Conservation (phyloP, 345 rosid genomes). For the Triadica sebifera region DNA sequence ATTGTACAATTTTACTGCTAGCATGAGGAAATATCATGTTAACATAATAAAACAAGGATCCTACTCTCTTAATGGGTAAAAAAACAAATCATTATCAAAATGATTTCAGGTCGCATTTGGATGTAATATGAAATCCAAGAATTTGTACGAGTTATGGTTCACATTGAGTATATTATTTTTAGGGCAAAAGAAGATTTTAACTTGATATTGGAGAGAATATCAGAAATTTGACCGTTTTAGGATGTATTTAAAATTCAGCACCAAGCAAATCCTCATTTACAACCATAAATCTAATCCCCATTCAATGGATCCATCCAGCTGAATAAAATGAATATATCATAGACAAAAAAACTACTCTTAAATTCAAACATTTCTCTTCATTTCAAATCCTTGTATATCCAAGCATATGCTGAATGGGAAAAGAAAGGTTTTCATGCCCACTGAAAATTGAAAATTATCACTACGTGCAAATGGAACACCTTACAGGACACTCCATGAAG, state of each 20-base stretch:
- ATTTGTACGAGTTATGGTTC: neutral
- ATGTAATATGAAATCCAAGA: neutral
- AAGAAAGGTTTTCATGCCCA: neutral
- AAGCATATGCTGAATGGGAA: neutral
- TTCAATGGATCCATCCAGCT: neutral
- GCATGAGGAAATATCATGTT: neutral
- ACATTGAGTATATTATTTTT: neutral
- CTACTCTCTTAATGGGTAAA: neutral
- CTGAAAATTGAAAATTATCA: neutral
- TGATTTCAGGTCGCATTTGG: neutral
- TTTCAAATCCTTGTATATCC: neutral
- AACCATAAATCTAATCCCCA: neutral
- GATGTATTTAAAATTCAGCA: neutral
- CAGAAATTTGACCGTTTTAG: neutral
- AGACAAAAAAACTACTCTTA: neutral
- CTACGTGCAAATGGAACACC: constrained; percentile 1
- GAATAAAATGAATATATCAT: neutral
- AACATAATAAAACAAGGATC: too few species aligned
- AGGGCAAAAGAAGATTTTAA: neutral
- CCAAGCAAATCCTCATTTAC: neutral
- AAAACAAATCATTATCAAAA: neutral
- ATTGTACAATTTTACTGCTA: neutral
- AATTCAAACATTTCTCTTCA: neutral
- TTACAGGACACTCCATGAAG: constrained; percentile 31
- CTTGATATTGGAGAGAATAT: neutral